Conservation (phyloP, 129 eudicot species). For the Kitagawia praeruptora region DNA sequence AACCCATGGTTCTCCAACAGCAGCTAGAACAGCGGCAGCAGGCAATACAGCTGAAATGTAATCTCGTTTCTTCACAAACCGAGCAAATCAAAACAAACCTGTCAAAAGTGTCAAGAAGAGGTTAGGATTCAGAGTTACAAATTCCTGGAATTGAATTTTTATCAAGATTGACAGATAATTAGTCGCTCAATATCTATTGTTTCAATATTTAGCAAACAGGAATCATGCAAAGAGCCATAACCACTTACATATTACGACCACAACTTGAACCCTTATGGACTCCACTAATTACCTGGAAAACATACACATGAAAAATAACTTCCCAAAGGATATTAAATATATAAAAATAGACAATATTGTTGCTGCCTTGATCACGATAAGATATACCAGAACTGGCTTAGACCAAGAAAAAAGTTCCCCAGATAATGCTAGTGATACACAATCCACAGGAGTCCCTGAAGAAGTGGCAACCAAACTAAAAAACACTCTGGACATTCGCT, state of each 20-base stretch:
- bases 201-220: not conserved
- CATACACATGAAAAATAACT: slow-evolving; percentile 1
- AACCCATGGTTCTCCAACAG: slow-evolving; percentile 92
- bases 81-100: slow-evolving; percentile 52
- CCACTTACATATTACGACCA: slow-evolving; percentile 78
- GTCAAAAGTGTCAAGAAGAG: slow-evolving; percentile 56
- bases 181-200: not conserved
- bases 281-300: slow-evolving; percentile 86
- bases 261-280: slow-evolving; percentile 74
- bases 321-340: no score
- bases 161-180: not conserved
- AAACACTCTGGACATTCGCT: no score
- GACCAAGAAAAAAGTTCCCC: no score
- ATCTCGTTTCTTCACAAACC: slow-evolving; percentile 61
- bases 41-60: slow-evolving; percentile 75
- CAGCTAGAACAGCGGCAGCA: slow-evolving; percentile 66
- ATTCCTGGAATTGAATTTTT: not conserved
- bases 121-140: not conserved
- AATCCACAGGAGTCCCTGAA: no score
- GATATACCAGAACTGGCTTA: no score
- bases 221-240: not conserved
- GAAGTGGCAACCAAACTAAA: no score
- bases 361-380: no score
- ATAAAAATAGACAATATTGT: no score
- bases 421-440: no score